Percentiles rank a stretch among this genome's conserved stretches.
Evolutionary conservation across 1,284 basidiomycete genomes (phyloP).

Genomic region (Apiotrichum siamense): DNA sequence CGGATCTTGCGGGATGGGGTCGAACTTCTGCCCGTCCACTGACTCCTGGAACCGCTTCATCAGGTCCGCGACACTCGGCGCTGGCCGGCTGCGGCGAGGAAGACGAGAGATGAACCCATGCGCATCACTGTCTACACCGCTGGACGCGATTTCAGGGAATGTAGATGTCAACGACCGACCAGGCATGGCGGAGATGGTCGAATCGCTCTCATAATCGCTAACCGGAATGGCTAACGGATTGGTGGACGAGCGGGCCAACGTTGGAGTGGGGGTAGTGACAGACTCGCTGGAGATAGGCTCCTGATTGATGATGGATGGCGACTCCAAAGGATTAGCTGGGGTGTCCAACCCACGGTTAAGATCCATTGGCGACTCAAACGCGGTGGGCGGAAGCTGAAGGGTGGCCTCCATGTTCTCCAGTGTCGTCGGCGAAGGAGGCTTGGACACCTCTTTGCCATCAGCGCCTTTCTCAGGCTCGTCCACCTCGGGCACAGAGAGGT

Average conservation of each 20-base stretch:
- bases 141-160: constrained; percentile 20
- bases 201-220: constrained; percentile 70
- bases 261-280: constrained; percentile 10
- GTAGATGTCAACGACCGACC: constrained; percentile 12
- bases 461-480: constrained; percentile 55
- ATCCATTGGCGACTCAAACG: constrained; percentile 6
- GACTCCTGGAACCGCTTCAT: constrained; percentile 63
- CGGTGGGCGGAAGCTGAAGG: neutral
- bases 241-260: constrained; percentile 4
- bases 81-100: constrained; percentile 54
- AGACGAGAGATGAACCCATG: constrained; percentile 56
- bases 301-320: neutral
- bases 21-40: constrained; percentile 11
- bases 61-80: constrained; percentile 69
- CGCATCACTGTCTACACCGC: constrained; percentile 43
- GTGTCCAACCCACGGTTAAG: neutral
- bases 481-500: constrained; percentile 65
- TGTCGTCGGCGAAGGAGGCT: neutral
- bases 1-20: constrained; percentile 1
- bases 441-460: neutral
- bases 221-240: constrained; percentile 38
- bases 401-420: neutral
- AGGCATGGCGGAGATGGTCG: constrained; percentile 70
- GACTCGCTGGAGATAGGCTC: constrained; percentile 3
- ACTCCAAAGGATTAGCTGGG: neutral